These are phyloP conservation scores for Blastobotrys arbuscula DNA, from an alignment of 1,139 yeast species.

Conservation along the genomic window DNA sequence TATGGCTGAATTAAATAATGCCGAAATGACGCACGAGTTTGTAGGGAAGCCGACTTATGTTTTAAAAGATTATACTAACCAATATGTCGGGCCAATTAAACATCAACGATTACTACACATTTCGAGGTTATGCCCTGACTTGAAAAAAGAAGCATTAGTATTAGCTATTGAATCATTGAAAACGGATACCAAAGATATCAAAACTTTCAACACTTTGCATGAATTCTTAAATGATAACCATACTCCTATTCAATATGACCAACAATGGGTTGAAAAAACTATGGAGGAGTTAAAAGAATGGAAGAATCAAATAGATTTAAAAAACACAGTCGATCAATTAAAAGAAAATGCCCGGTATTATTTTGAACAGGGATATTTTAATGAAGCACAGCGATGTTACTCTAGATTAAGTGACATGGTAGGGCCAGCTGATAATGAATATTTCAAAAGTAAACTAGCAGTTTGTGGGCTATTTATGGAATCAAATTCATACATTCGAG, in stretches of 20 bases:
- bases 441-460: neutral
- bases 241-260: conserved; percentile 11
- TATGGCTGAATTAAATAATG: neutral
- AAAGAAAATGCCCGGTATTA: neutral
- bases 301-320: neutral
- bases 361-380: conserved; percentile 4
- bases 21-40: neutral
- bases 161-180: conserved; percentile 10
- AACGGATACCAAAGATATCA: conserved; percentile 10
- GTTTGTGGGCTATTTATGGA: neutral
- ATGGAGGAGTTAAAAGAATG: conserved; percentile 1
- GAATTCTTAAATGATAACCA: conserved; percentile 8
- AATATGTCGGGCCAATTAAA: conserved; percentile 7
- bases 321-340: neutral
- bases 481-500: conserved; percentile 2
- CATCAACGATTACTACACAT: conserved; percentile 3
- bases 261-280: conserved; percentile 13
- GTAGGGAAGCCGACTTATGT: conserved; percentile 6
- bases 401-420: too few relatives aligned
- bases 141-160: conserved; percentile 8
- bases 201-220: conserved; percentile 7
- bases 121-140: neutral
- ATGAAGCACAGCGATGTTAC: conserved; percentile 12
- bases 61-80: conserved; percentile 3
- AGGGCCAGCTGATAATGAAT: neutral